Evolutionary conservation across 805 yeast genomes (phyloP), one percentile per base, ranked within the genome.

Genomic region (Nakazawaea peltata): DNA sequence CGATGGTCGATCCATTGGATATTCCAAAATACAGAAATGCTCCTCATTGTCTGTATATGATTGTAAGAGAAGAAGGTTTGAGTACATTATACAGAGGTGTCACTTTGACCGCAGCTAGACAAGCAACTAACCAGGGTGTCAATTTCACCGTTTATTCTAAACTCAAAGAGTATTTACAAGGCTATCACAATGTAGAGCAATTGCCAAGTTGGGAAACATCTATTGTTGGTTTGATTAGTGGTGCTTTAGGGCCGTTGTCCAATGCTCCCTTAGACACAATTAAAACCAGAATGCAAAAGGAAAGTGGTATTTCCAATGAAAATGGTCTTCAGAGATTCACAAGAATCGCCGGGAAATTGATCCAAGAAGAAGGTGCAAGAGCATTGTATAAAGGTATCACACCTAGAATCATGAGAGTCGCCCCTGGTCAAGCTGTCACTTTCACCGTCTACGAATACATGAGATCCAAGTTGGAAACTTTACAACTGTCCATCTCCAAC

Each of bases 361-460:
- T 88, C 46, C 78, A 77, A 55, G 94, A 86, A 65, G 95, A 87
- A 63, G 98, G 98, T 47, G 65, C 77, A 46, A 69, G 72, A 36
- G 94, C 95, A 28, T 72, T 90, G 57, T 90, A 90, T 69, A 85
- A 90, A 57, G 98, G 98, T 65, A 90, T 90, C 55, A 87, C 97
- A 17, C 98, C 98, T 49, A 81, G 98, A 67, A 90, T 90, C 48
- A 88, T 90, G 94, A 81, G 98, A 65, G 98, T 90, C 34, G 98
- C 98, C 10, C 97, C 98, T 17, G 98, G 98, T 43, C 98, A 90
- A 65, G 97, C 97, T 37, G 97, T 90, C 39, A 92, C 97, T 13
- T 90, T 90, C 65, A 92, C 97, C 6, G 95, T 92, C 29, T 90
- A 90, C 61, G 98, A 90, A 65, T 81, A 69, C 54, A 82, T 86